Base-by-base conservation (phyloP, 371 early-diverging fungal genomes). In the Mucor piriformis region DNA sequence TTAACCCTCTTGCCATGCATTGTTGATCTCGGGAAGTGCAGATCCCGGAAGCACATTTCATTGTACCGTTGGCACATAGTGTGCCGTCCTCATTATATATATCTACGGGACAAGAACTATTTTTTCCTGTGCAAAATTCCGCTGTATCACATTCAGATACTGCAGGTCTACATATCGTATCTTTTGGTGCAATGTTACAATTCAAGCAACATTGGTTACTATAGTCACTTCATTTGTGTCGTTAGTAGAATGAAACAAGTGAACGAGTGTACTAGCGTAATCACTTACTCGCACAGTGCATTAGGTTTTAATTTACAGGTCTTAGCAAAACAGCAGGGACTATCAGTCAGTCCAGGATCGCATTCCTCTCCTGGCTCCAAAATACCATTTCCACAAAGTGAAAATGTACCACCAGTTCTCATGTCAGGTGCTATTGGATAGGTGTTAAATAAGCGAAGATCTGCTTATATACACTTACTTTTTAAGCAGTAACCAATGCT, bases 341-440 rank as follows among this genome's bases (percentile, higher is more conserved):
- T 88, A 25, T 84, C 89, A 15, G 80, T 69, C 6, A 82, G 78
- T 11, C 96, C 96, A 66, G 95, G 93, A 73, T 97, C 98, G 69
- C 98, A 97, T 55, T 97, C 91, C 73, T 97, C 98, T 46, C 89
- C 90, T 0, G 75, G 72, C 67, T 97, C 98, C 54, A 87, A 77
- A 49, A 97, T 88, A 6, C 98, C 97, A 74, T 97, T 96, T 27
- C 98, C 98, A 69, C 98, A 97, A 68, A 95, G 88, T 29, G 88
- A 62, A 54, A 73, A 73, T 13, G 76, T 63, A 27, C 66, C 66
- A 20, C 63, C 67, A 7, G 66, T 63, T 16, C 67, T 61, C 13
- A 66, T n/a, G 37, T 72, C 72, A 21, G 77, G 74, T 2, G 68
- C 76, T 76, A 58, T 15, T 25, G 12, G 27, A 5, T 18, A 42